These are phyloP conservation scores for Pseudopyricularia cyperi DNA, from an alignment of 2,329 filamentous ascomycete genomes.

Conservation along the genomic window DNA sequence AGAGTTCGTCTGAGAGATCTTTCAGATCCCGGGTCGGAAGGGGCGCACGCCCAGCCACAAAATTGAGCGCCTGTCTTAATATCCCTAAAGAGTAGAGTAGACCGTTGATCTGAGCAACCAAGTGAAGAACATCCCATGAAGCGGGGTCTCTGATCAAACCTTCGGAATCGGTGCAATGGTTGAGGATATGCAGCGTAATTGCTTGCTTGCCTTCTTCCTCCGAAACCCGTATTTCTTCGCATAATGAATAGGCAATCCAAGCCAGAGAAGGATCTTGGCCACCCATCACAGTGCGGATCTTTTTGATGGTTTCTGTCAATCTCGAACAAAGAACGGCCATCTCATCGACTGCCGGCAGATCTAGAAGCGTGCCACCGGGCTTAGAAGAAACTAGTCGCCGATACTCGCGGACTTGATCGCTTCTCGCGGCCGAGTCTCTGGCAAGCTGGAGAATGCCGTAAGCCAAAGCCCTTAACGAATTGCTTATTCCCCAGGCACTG, in stretches of 20 bases:
- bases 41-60: conserved; percentile 9
- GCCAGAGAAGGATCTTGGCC: conserved; percentile 7
- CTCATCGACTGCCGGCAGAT: conserved; percentile 11
- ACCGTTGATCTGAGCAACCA: conserved; percentile 46
- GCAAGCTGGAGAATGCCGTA: conserved; percentile 19
- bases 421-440: background rate
- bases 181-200: conserved; percentile 16
- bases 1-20: background rate
- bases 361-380: conserved; percentile 16
- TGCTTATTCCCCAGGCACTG: conserved; percentile 26
- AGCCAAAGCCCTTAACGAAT: conserved; percentile 19
- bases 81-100: conserved; percentile 49
- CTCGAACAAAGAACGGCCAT: conserved; percentile 5
- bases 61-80: conserved; percentile 32
- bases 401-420: conserved; percentile 22
- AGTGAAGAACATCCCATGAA: conserved; percentile 48
- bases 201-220: conserved; percentile 16
- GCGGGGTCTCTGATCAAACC: conserved; percentile 15
- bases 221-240: conserved; percentile 21
- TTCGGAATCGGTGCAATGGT: conserved; percentile 10
- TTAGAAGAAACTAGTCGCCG: conserved; percentile 19
- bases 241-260: conserved; percentile 23
- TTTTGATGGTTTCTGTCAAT: background rate
- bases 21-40: background rate
- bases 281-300: background rate